Percentiles rank a stretch among this genome's conserved stretches.
Evolutionary conservation across 768 basidiomycete genomes (phyloP).

Genomic region (Rhizopogon vulgaris): DNA sequence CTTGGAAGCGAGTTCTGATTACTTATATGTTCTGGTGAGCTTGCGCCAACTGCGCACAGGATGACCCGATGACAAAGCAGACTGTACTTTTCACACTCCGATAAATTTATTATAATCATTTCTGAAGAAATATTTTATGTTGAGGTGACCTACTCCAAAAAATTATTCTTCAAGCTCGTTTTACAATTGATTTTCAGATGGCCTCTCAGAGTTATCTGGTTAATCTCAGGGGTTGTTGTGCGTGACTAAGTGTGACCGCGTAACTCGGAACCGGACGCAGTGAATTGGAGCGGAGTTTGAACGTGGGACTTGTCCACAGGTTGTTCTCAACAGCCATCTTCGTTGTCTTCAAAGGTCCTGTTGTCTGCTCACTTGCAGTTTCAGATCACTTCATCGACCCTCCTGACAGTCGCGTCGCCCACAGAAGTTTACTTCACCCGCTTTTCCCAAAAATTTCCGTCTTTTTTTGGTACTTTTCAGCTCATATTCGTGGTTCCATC

Average conservation of each 20-base stretch:
- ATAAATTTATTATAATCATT: too few species aligned
- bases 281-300: slow-evolving; percentile 29
- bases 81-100: slow-evolving; percentile 18
- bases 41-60: slow-evolving; percentile 7
- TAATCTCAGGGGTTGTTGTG: background rate
- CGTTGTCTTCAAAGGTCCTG: slow-evolving; percentile 8
- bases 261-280: slow-evolving; percentile 15
- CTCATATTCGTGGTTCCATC: slow-evolving; percentile 1
- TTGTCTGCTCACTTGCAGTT: background rate
- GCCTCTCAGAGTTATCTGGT: too few species aligned
- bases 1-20: background rate
- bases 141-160: too few species aligned
- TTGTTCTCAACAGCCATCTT: slow-evolving; percentile 29
- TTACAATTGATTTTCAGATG: too few species aligned
- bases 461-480: slow-evolving; percentile 12
- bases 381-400: background rate
- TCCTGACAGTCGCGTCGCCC: slow-evolving; percentile 1
- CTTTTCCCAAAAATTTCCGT: slow-evolving; percentile 8
- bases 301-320: slow-evolving; percentile 25
- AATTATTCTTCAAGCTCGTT: too few species aligned
- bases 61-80: slow-evolving; percentile 12
- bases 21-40: background rate
- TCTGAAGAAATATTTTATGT: too few species aligned
- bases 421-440: slow-evolving; percentile 2
- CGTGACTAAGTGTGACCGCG: slow-evolving; percentile 9